Percentiles rank a stretch among this genome's conserved stretches.
Conservation (phyloP, 495 filamentous ascomycete species). For the Tuber calosporum region DNA sequence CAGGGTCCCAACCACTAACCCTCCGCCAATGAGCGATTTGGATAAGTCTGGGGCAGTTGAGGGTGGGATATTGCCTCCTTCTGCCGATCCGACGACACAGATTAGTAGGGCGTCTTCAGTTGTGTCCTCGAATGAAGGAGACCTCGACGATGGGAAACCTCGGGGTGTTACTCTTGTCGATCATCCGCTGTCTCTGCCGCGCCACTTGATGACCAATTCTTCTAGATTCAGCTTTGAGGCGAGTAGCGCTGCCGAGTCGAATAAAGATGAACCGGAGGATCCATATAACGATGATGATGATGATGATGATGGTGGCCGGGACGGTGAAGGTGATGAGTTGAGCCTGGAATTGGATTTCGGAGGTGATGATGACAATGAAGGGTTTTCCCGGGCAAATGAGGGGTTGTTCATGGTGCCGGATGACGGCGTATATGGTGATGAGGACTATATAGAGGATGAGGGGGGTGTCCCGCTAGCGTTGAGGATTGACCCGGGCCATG, state of each 20-base stretch:
- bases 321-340: slow-evolving; percentile 50
- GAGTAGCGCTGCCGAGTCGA: slow-evolving; percentile 42
- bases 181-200: slow-evolving; percentile 48
- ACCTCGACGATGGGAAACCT: slow-evolving; percentile 26
- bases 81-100: background rate
- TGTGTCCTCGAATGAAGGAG: slow-evolving; percentile 21
- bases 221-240: slow-evolving; percentile 70
- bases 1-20: background rate
- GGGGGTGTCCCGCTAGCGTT: slow-evolving; percentile 9
- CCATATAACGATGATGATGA: slow-evolving; percentile 41
- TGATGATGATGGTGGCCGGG: too few species aligned
- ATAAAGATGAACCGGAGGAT: slow-evolving; percentile 48
- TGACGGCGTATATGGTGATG: background rate
- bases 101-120: background rate
- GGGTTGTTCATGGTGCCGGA: slow-evolving; percentile 21
- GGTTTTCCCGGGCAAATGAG: slow-evolving; percentile 46
- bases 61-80: background rate
- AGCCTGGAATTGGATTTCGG: slow-evolving; percentile 74
- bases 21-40: background rate
- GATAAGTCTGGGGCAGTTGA: background rate
- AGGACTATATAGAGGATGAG: slow-evolving; percentile 9
- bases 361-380: slow-evolving; percentile 51
- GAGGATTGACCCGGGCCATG: slow-evolving; percentile 6
- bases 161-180: slow-evolving; percentile 38
- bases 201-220: slow-evolving; percentile 58